Evolutionary conservation across 805 yeast genomes (phyloP), one percentile per base, ranked within the genome.

Genomic region (Brettanomyces sp.): DNA sequence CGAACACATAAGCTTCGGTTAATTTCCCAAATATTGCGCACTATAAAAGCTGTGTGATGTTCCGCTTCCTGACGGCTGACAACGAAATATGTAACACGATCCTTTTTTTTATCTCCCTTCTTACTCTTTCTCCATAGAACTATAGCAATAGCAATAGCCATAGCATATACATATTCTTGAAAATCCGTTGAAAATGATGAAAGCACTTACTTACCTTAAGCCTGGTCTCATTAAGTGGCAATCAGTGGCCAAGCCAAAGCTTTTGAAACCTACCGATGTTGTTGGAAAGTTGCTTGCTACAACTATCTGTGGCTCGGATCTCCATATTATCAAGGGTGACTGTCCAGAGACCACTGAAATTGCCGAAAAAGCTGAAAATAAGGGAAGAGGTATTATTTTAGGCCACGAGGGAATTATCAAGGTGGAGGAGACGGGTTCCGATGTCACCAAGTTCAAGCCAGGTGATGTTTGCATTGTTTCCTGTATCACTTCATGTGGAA

Each of bases 361-460:
- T 24, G 64, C 63, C 4, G 40, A 50, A 4, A 45, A 44, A 4
- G 36, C 50, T 9, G 35, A 46, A 22, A 39, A 47, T 14, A 51
- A 53, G 3, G 54, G 47, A 2, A 52, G 50, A 40, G 65, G 65
- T 30, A 45, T 61, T n/a, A 52, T 59, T 41, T 64, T 80, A 55
- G 86, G 86, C 24, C 85, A 80, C 55, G 86, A 80, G 58, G 79
- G 81, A 43, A 64, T 81, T 23, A 82, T 83, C 30, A 55, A 68
- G 36, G 75, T 80, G 40, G 63, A 68, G 39, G 66, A 72, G 46
- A 65, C 72, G 36, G 86, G 85, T 18, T 38, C 67, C 0, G 66
- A 49, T 1, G 84, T 80, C 30, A 62, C 63, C 8, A 63, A 67
- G 7, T 69, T 80, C 59, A 72, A 74, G 48, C 62, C 61, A 11